phyloP scores from a whole-genome alignment of 345 rosid genomes.

The Eucalyptus brandiana region DNA sequence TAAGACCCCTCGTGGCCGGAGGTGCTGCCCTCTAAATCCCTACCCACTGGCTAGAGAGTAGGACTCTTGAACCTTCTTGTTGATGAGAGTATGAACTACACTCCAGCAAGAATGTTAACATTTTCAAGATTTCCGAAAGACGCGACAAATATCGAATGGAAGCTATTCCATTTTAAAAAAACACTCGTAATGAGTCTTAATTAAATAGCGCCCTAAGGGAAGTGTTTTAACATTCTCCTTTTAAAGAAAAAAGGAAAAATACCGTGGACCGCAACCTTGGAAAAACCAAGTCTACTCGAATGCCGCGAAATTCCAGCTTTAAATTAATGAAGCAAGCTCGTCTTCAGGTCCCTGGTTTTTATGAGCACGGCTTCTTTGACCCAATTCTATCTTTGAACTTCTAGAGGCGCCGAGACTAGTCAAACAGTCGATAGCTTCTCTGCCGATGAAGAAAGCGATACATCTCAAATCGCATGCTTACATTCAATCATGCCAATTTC shows the following conservation, averaged over 20 bases:
- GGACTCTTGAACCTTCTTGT: not conserved
- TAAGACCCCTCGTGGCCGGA: not conserved
- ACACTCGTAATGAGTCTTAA: not conserved
- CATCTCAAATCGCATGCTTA: not conserved
- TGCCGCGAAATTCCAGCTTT: not conserved
- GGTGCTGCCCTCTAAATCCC: not conserved
- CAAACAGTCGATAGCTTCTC: not conserved
- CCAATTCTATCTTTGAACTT: not conserved
- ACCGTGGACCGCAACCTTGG: not conserved
- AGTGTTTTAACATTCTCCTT: not conserved
- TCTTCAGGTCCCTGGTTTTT: not conserved
- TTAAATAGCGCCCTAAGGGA: not conserved
- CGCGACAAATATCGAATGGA: not conserved
- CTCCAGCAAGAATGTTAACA: too few relatives aligned
- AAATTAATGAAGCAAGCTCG: not conserved
- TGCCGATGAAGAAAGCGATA: not conserved
- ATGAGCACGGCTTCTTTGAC: not conserved
- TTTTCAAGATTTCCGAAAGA: not conserved
- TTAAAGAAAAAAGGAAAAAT: not conserved
- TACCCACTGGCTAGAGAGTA: not conserved
- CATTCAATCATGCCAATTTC: not conserved
- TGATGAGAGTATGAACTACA: too few relatives aligned
- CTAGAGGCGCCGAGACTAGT: not conserved
- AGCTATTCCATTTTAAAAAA: not conserved
- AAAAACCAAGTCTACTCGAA: not conserved